phyloP scores from a whole-genome alignment of 768 basidiomycete genomes.

The Lyophyllum shimeji region DNA sequence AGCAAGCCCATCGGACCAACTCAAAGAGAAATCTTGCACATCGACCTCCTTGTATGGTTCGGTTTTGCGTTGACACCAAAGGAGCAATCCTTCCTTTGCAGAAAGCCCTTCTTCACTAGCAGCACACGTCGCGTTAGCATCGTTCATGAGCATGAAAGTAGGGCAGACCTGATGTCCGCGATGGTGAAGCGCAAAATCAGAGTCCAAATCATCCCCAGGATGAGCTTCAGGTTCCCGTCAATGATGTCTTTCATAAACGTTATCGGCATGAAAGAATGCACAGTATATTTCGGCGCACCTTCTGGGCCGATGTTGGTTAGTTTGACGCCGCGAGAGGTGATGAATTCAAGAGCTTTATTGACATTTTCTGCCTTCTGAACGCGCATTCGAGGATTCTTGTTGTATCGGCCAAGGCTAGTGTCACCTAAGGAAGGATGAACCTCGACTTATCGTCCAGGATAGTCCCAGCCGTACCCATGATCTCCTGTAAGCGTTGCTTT shows the following conservation, averaged over 20 bases:
- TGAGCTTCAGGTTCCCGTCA: slow-evolving; percentile 97
- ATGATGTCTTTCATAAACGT: slow-evolving; percentile 75
- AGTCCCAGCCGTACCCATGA: slow-evolving; percentile 71
- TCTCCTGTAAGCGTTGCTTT: slow-evolving; percentile 61
- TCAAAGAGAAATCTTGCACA: slow-evolving; percentile 89
- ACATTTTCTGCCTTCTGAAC: slow-evolving; percentile 99
- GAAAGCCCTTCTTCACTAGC: slow-evolving; percentile 95
- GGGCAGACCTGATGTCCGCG: slow-evolving; percentile 89
- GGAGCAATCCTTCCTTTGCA: slow-evolving; percentile 92
- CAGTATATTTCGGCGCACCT: slow-evolving; percentile 44
- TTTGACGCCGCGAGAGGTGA: slow-evolving; percentile 90
- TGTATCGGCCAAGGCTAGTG: slow-evolving; percentile 92
- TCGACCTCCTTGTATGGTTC: slow-evolving; percentile 87
- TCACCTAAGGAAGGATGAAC: slow-evolving; percentile 52
- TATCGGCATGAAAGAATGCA: slow-evolving; percentile 4
- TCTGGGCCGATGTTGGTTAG: slow-evolving; percentile 98
- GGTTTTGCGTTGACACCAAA: slow-evolving; percentile 99
- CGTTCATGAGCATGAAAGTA: neutral
- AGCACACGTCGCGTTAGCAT: slow-evolving; percentile 12
- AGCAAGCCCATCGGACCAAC: slow-evolving; percentile 95
- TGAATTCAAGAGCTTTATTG: slow-evolving; percentile 94
- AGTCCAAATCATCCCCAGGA: slow-evolving; percentile 99
- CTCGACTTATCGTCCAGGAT: neutral
- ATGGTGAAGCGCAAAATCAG: slow-evolving; percentile 97
- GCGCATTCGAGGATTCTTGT: slow-evolving; percentile 84